Conservation (phyloP, 305 asterid genomes). For the Ajuga reptans region DNA sequence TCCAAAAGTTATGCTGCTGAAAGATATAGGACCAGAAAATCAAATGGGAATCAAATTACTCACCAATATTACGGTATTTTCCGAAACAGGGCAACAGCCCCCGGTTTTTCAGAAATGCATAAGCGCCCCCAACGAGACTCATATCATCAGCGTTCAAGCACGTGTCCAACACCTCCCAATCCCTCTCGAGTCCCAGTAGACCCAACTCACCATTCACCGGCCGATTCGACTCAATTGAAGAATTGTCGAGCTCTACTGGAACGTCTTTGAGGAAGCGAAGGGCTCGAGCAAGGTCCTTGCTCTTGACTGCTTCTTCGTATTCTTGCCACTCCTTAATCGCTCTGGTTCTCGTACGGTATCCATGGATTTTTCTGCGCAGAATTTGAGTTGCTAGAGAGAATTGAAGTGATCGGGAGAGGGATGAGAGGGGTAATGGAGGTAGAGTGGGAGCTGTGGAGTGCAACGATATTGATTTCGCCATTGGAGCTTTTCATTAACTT, state of each 20-base stretch:
- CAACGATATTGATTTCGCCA: constrained; percentile 28
- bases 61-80: constrained; percentile 63
- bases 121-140: constrained; percentile 77
- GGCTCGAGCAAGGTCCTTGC: constrained; percentile 79
- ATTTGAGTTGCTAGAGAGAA: not conserved
- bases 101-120: constrained; percentile 53
- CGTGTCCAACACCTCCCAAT: constrained; percentile 81
- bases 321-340: constrained; percentile 76
- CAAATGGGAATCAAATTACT: not conserved
- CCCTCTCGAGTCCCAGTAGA: constrained; percentile 35
- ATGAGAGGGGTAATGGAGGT: not conserved
- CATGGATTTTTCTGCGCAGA: constrained; percentile 1
- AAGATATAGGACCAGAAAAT: not conserved
- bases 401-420: not conserved
- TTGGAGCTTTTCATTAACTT: constrained; percentile 12
- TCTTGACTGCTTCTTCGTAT: constrained; percentile 81
- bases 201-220: constrained; percentile 26
- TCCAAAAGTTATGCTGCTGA: not conserved
- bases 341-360: constrained; percentile 25
- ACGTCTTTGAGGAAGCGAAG: constrained; percentile 57
- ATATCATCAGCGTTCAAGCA: constrained; percentile 94
- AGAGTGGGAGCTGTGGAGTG: constrained; percentile 13
- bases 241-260: constrained; percentile 28
- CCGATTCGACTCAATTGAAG: constrained; percentile 27
- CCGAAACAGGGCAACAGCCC: constrained; percentile 68